phyloP scores from a whole-genome alignment of 2,329 filamentous ascomycete species.

The Claviceps purpurea region DNA sequence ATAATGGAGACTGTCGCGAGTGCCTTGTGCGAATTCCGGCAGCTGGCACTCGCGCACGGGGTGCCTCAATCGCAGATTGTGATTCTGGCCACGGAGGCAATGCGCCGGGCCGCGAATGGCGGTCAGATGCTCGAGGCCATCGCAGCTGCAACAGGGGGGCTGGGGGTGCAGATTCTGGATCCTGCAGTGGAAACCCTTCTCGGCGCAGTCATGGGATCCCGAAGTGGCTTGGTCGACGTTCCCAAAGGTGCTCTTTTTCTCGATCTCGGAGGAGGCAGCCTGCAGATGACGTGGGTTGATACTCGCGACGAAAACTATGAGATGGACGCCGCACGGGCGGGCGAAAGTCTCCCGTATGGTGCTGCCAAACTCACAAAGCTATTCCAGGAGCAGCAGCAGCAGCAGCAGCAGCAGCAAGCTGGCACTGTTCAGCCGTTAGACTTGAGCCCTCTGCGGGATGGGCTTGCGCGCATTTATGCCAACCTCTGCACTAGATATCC shows the following conservation, averaged over 20 bases:
- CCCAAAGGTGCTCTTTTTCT: slow-evolving; percentile 59
- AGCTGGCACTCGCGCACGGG: slow-evolving; percentile 54
- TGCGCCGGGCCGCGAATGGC: slow-evolving; percentile 66
- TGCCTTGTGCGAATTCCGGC: slow-evolving; percentile 56
- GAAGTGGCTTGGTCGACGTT: slow-evolving; percentile 56
- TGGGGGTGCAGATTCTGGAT: slow-evolving; percentile 57
- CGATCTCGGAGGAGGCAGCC: slow-evolving; percentile 66
- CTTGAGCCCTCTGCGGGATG: slow-evolving; percentile 38
- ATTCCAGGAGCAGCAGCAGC: slow-evolving; percentile 19
- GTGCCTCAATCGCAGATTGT: slow-evolving; percentile 53
- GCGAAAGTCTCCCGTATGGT: slow-evolving; percentile 47
- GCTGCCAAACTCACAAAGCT: slow-evolving; percentile 43
- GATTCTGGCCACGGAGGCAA: slow-evolving; percentile 80
- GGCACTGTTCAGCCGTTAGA: slow-evolving; percentile 30
- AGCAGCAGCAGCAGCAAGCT: slow-evolving; percentile 14
- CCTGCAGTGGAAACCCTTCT: slow-evolving; percentile 73
- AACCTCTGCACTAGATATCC: slow-evolving; percentile 36
- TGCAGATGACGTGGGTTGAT: slow-evolving; percentile 52
- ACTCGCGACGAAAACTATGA: slow-evolving; percentile 34
- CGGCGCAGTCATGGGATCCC: slow-evolving; percentile 65
- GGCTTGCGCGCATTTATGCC: slow-evolving; percentile 47
- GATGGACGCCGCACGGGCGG: slow-evolving; percentile 37
- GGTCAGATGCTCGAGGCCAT: slow-evolving; percentile 55
- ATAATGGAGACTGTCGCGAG: slow-evolving; percentile 54
- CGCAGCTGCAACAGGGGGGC: slow-evolving; percentile 42